Evolutionary conservation across 257 asterid genomes (phyloP), one percentile per base, ranked within the genome.

Genomic region (Fraxinus excelsior): DNA sequence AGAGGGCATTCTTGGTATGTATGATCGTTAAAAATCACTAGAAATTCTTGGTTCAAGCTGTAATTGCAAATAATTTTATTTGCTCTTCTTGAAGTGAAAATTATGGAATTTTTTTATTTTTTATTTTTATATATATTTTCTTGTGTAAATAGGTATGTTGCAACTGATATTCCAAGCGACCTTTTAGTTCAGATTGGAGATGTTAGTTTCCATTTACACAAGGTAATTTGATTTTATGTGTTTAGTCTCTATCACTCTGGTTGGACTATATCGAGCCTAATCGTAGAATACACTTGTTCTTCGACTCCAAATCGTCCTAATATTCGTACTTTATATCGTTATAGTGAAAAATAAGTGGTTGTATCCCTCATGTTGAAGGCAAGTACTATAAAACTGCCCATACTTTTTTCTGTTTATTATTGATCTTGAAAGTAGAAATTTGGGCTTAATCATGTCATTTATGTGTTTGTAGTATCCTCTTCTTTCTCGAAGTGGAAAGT

Each of bases 91-190:
- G 26, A 21, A 76, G 29, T 71, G 25, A 31, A 23, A 37, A 34
- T 62, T 29, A 69, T 66, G 51, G 56, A 40, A 16, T 37, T 79
- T 8, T 35, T 6, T 37, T 7, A n/a, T n/a, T n/a, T n/a, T n/a
- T n/a, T n/a, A n/a, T n/a, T n/a, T n/a, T n/a, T n/a, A n/a, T n/a
- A n/a, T n/a, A n/a, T 37, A 7, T 37, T 7, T 37, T 37, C 7
- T 31, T 38, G n/a, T 83, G 74, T n/a, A 71, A 74, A 76, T 80
- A 94, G 98, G 98, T 88, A 74, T 84, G 97, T 94, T 40, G 89
- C 97, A 46, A 89, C 95, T 79, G 98, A 94, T 85, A 87, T 92
- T 72, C 97, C 97, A 29, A 94, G 97, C 85, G 98, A 94, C 82
- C 79, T 94, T 23, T 68, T 89, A 67, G 91, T 92, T 82, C 97